These are phyloP conservation scores for Verticillium albo-atrum DNA, from an alignment of 2,329 filamentous ascomycete genomes.

Conservation along the genomic window DNA sequence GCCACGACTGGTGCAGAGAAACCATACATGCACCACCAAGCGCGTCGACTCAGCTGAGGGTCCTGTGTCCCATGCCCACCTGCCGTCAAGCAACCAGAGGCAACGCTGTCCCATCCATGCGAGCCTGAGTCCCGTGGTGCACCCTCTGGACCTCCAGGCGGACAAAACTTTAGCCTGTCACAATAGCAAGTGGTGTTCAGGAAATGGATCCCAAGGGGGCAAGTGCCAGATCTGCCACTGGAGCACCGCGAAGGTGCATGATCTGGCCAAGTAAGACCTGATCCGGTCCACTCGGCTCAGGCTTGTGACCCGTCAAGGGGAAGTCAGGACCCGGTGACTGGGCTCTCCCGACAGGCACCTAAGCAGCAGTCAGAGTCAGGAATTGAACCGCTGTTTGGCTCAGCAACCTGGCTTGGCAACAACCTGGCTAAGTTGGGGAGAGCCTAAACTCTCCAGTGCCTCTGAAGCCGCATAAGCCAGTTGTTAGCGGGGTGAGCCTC, in stretches of 20 bases:
- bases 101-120: neutral
- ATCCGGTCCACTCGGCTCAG: neutral
- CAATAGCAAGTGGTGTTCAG: neutral
- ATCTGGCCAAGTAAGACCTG: slow-evolving; percentile 8
- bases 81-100: neutral
- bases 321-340: neutral
- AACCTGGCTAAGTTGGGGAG: neutral
- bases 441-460: neutral
- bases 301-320: neutral
- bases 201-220: neutral
- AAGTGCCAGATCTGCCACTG: slow-evolving; percentile 7
- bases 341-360: neutral
- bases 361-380: neutral
- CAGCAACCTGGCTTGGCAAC: too few relatives aligned
- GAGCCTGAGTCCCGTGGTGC: neutral
- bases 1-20: neutral
- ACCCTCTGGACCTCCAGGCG: neutral
- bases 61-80: neutral
- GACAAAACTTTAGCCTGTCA: neutral
- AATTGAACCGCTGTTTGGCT: neutral
- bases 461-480: neutral
- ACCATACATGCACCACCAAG: neutral
- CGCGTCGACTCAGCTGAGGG: neutral
- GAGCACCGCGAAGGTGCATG: slow-evolving; percentile 6
- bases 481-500: neutral